These are phyloP conservation scores for Lunasporangiospora selenospora DNA, from an alignment of 192 early-diverging fungal species.

Conservation along the genomic window DNA sequence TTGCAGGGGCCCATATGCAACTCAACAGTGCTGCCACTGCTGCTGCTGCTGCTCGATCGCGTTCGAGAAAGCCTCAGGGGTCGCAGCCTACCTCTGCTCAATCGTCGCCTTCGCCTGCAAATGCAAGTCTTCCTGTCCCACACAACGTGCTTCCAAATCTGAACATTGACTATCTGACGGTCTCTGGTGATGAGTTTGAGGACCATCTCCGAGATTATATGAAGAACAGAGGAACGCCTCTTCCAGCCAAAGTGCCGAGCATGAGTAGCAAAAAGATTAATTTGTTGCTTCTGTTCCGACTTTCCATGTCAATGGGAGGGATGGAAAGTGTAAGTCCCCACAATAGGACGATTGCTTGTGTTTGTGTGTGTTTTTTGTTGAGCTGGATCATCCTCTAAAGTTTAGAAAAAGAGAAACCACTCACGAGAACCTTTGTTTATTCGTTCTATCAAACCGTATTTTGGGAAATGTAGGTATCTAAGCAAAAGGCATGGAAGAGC, in stretches of 20 bases:
- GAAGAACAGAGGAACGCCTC: constrained; percentile 31
- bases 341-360: too few species aligned
- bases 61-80: constrained; percentile 39
- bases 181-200: constrained; percentile 41
- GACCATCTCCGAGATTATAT: constrained; percentile 41
- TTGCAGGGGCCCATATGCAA: constrained; percentile 7
- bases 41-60: constrained; percentile 8
- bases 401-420: too few species aligned
- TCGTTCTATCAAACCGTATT: too few species aligned
- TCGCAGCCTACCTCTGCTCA: constrained; percentile 44
- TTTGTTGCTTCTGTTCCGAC: constrained; percentile 31
- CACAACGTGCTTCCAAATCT: constrained; percentile 38
- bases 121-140: constrained; percentile 36
- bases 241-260: constrained; percentile 45
- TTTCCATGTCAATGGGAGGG: constrained; percentile 45
- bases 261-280: constrained; percentile 50
- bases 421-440: too few species aligned
- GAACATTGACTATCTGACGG: constrained; percentile 38
- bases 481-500: constrained; percentile 48
- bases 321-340: constrained; percentile 41
- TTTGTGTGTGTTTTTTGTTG: too few species aligned
- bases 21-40: constrained; percentile 5
- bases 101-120: constrained; percentile 40
- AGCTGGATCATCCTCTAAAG: too few species aligned
- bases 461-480: constrained; percentile 47